Base-by-base conservation (phyloP, 2,329 filamentous ascomycete genomes). In the Sporothrix sp. region DNA sequence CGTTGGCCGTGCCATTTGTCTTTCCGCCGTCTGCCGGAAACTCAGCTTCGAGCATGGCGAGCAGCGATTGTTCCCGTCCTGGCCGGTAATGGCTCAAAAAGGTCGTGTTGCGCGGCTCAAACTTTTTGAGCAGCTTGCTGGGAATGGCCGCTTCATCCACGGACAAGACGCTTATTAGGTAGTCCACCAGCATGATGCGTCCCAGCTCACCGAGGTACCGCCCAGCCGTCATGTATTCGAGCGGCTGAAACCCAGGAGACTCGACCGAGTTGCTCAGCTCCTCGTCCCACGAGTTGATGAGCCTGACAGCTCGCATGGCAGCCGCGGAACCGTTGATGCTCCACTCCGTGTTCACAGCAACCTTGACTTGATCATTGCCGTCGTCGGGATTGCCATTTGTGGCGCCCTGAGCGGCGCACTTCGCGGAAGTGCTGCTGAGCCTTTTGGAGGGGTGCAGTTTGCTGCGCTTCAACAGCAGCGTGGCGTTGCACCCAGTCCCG, bases 301-400 rank as follows among this genome's bases (percentile, higher is more conserved):
- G 72, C 1, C 71, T 70, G 18, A 82, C 67, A 21, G 81, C 73
- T 21, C 74, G 71, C 49, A 91, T 68, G 0, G 86, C 84, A 7
- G 74, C 71, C n/a, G 80, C 81, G 2, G 85, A 80, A 7, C 86
- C 86, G 23, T 82, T 82, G 58, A 93, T 88, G 47, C 83, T 86
- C 83, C 85, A 90, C 66, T 93, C 87, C 0, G 87, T 91, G 61
- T 91, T 91, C 56, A 91, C 80, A 4, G 87, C 78, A 13, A 89
- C 82, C 57, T 79, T 82, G n/a, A 76, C 69, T 7, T 84, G 72
- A 8, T 32, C 36, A 18, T 33, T 13, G 20, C 56, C 58, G 55
- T 71, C 67, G 56, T 78, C 81, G 20, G 76, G 69, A 10, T 82
- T 72, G 11, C 70, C 66, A 1, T 70, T 57, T 4, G 18, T n/a